Evolutionary conservation across 257 asterid genomes (phyloP), one percentile per base, ranked within the genome.

Genomic region (Ajuga chamaepitys): DNA sequence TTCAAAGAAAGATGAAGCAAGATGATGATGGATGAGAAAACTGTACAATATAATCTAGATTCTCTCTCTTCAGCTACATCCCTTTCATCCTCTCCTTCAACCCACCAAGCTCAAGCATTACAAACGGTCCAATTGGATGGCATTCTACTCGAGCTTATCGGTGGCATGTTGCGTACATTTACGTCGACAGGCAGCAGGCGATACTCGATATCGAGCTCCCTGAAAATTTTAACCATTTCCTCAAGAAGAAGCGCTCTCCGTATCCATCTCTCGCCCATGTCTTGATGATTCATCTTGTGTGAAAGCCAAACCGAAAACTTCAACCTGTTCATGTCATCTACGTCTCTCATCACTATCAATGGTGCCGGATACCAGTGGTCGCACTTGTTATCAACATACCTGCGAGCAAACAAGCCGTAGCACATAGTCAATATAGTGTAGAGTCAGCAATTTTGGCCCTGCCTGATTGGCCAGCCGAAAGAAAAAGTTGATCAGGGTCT

Each of bases 281-380:
- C 90, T 64, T 93, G 96, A 65, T 70, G 77, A 74, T 93, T 93
- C 85, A 93, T 93, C 17, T 58, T 85, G 82, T 93, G 97, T 0
- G 84, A 72, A 18, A 73, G 83, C 96, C 99, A 90, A 5, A 85
- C 30, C 0, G 99, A 88, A 80, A 85, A 87, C 74, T 79, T 88
- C 78, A 94, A 47, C 77, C 84, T 46, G 85, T 94, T 94, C 93
- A 90, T 57, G 78, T 94, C 99, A 75, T 84, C 96, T 24, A 94
- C 76, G 37, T 94, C 95, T 56, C 95, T 83, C 89, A 86, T 73
- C n/a, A 94, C 95, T 21, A 90, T 64, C 78, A 66, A 22, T 0
- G 99, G 97, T 9, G 76, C 82, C 1, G 90, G 87, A 52, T 88
- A 75, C 99, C 99, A 88, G 51, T 88, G 92, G 26, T 90, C 96